Conservation (phyloP, 1,284 basidiomycete species). For the Cryptococcus jaspeensis region DNA sequence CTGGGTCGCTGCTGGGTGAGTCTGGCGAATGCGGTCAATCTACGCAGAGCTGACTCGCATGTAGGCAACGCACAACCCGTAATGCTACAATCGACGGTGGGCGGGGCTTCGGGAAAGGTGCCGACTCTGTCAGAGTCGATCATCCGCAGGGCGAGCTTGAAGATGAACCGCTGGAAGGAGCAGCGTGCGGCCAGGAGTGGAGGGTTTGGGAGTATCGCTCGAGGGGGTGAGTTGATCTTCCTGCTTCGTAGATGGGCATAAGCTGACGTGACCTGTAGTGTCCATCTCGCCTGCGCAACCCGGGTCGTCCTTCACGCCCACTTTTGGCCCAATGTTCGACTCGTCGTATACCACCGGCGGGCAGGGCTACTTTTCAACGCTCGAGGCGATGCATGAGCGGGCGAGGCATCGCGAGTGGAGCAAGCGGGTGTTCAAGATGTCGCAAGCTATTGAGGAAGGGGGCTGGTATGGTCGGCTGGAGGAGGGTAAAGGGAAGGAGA, state of each 20-base stretch:
- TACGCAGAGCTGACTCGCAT: not conserved
- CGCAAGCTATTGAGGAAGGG: conserved; percentile 4
- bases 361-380: conserved; percentile 35
- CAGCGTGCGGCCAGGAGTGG: conserved; percentile 7
- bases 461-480: conserved; percentile 2
- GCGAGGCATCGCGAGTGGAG: conserved; percentile 27
- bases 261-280: not conserved
- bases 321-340: conserved; percentile 42
- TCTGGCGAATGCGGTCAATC: not conserved
- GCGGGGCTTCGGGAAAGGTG: conserved; percentile 5
- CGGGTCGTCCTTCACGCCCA: conserved; percentile 26
- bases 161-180: conserved; percentile 43
- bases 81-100: conserved; percentile 25
- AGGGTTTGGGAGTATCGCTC: conserved; percentile 31
- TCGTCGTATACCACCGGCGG: conserved; percentile 28
- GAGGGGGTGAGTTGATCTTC: conserved; percentile 29
- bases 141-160: conserved; percentile 37
- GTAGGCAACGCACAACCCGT: conserved; percentile 37
- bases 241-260: not conserved
- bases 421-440: not conserved
- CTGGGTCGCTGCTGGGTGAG: conserved; percentile 37
- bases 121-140: conserved; percentile 31
- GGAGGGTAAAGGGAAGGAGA: conserved; percentile 9
- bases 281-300: conserved; percentile 18
- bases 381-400: conserved; percentile 41